Base-by-base conservation (phyloP, 2,329 filamentous ascomycete species). In the Alternaria alternata region DNA sequence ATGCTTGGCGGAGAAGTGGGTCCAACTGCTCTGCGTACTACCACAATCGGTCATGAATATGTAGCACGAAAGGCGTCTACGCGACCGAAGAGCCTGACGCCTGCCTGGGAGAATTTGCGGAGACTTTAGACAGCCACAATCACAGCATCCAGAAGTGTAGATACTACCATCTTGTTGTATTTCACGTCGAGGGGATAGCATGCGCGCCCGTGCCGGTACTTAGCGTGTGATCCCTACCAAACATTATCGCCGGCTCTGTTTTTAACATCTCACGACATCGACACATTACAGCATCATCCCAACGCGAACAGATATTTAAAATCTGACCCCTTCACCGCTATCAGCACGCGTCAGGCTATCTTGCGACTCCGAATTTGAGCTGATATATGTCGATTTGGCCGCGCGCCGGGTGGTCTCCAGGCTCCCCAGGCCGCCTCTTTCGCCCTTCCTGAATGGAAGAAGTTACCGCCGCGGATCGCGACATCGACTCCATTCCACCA, bases 341-440 rank as follows among this genome's bases (percentile, higher is more conserved):
- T 68, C 64, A 58, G 48, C 62, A 44, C 56, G 52, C 54, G 30
- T 51, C 28, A 24, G 47, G 48, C 69, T 68, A 64, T 68, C 64
- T 49, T 63, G 63, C 66, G 70, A 72, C 68, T 63, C 62, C 51
- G 18, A 39, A 54, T 68, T 71, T 64, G 68, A 48, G 57, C 54
- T 61, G 60, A 63, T 75, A 67, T 54, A 74, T 74, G 72, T 64
- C 63, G 60, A 62, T 67, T 72, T 69, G 68, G 69, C 65, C 67
- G 64, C 64, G 72, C 66, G 67, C 64, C 61, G 64, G 73, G 76
- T 73, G 71, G 73, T 75, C 68, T 75, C 60, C 53, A 66, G 67
- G 63, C 69, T 70, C 65, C 75, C 65, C 57, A 65, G 68, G 63
- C 69, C 66, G 63, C 66, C 44, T 63, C 64, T 60, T 61, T 61